These are phyloP conservation scores for Hyaloraphidium curvatum DNA, from an alignment of 192 early-diverging fungal genomes.

Conservation along the genomic window DNA sequence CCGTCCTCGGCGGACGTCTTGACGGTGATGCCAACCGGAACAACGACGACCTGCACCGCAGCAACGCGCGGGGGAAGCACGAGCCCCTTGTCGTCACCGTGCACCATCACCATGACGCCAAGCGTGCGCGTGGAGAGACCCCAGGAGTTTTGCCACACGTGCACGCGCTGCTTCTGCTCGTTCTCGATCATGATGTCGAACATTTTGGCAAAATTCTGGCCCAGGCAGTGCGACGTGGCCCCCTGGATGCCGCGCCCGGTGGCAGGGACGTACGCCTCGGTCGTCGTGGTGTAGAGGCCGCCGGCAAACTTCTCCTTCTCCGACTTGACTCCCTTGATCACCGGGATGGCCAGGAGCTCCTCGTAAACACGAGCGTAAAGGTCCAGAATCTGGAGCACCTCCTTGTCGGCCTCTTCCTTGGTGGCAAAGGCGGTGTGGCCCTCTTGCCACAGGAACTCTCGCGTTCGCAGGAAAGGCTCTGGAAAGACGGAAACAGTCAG, in stretches of 20 bases:
- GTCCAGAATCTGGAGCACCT: slow-evolving; percentile 79
- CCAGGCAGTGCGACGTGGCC: slow-evolving; percentile 93
- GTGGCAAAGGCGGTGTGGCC: slow-evolving; percentile 93
- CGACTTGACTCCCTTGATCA: slow-evolving; percentile 90
- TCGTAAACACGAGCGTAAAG: slow-evolving; percentile 93
- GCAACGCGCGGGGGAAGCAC: slow-evolving; percentile 91
- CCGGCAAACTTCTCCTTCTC: slow-evolving; percentile 99
- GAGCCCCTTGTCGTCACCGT: slow-evolving; percentile 96
- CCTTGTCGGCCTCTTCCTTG: slow-evolving; percentile 63
- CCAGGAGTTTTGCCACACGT: slow-evolving; percentile 99
- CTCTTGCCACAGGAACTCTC: slow-evolving; percentile 99
- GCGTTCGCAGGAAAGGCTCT: slow-evolving; percentile 93
- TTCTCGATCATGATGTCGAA: slow-evolving; percentile 86
- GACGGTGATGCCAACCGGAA: slow-evolving; percentile 82
- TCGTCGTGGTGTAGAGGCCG: slow-evolving; percentile 89
- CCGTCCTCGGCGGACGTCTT: slow-evolving; percentile 67
- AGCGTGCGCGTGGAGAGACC: slow-evolving; percentile 92
- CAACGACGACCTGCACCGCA: slow-evolving; percentile 67
- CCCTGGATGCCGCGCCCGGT: slow-evolving; percentile 97
- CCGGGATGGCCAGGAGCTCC: slow-evolving; percentile 90
- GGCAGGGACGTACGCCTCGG: slow-evolving; percentile 91
- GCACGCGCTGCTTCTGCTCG: slow-evolving; percentile 46
- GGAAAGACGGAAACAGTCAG: background rate
- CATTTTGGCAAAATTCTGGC: slow-evolving; percentile 99
- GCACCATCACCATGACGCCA: slow-evolving; percentile 88